A percentile compares a stretch with the other conserved stretches of the same genome.
Conservation (phyloP, 2,329 filamentous ascomycete species). For the Colletotrichum aenigma region DNA sequence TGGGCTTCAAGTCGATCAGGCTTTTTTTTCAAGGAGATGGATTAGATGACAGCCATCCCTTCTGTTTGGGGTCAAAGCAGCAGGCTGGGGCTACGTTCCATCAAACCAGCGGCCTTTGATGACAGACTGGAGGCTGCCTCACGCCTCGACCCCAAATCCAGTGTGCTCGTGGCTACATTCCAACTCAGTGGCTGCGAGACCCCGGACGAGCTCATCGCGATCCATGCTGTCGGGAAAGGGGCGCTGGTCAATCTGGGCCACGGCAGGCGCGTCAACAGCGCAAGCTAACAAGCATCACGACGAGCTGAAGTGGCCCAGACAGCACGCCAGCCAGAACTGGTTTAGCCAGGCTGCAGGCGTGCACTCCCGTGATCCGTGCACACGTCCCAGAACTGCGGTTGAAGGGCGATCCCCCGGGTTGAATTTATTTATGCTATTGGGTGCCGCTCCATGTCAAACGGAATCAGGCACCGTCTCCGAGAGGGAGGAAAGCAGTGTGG, state of each 20-base stretch:
- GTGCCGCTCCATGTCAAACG: not conserved
- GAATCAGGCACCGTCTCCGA: not conserved
- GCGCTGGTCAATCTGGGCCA: not conserved
- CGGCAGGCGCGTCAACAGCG: not conserved
- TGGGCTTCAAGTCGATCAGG: not conserved
- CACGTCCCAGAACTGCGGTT: slow-evolving; percentile 19
- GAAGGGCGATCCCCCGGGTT: slow-evolving; percentile 20
- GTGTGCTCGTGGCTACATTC: not conserved
- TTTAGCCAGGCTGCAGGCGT: slow-evolving; percentile 7
- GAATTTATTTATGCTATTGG: not conserved
- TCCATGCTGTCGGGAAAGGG: slow-evolving; percentile 13
- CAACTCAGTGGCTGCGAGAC: not conserved
- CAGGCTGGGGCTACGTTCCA: not conserved
- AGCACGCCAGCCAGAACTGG: slow-evolving; percentile 5
- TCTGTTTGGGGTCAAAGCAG: not conserved
- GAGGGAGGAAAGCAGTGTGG: not conserved
- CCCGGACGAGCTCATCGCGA: not conserved
- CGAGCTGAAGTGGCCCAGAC: slow-evolving; percentile 6
- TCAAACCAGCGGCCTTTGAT: not conserved
- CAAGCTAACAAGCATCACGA: not conserved
- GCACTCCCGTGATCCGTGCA: slow-evolving; percentile 7
- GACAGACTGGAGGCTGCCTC: not conserved
- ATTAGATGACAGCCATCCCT: not conserved
- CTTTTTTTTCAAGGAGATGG: not conserved
- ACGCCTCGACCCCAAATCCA: not conserved